Base-by-base conservation (phyloP, 495 filamentous ascomycete genomes). In the Aspergillus ostianus region DNA sequence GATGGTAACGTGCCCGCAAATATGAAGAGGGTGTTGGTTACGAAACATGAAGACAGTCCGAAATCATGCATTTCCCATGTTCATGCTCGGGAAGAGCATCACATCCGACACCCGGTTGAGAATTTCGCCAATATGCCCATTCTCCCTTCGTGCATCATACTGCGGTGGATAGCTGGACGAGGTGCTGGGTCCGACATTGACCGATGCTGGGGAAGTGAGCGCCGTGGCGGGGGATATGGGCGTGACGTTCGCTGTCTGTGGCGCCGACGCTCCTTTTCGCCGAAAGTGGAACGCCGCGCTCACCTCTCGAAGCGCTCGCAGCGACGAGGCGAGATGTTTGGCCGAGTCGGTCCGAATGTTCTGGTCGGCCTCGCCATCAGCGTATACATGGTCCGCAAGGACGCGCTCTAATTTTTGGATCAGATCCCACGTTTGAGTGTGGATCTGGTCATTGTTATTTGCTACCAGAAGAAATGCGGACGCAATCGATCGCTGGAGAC, bases 391-490 rank as follows among this genome's bases (percentile, higher is more conserved):
- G 47, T 79, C 77, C 8, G 69, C 68, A 21, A 81, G 69, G 7
- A 76, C 75, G 10, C 51, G 60, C 57, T 80, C 76, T 6, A 81
- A 66, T 23, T 68, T 67, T 29, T 73, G 69, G 20, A 80, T 68
- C 27, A 81, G 67, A n/a, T 62, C 62, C 70, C 70, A 75, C 3
- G 69, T 76, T 53, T 67, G 73, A 0, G 67, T 58, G 41, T 70
- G 66, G 2, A 63, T 56, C 51, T 66, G 65, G 51, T 72, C 65
- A 59, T 79, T 72, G 12, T 77, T 76, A 56, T 78, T 72, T 9
- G 75, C 67, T 47, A 77, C 70, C 3, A 82, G 64, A 46, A 82
- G 62, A 56, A 82, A 80, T 0, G 79, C 79, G 23, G 73, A 78
- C 1, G 75, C 77, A 53, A 82, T 75, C 2, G 73, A 75, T 50